Percentiles rank a stretch among this genome's conserved stretches.
These are phyloP conservation scores for Aspergillus terreus DNA, from an alignment of 2,329 filamentous ascomycete genomes.

Conservation along the genomic window DNA sequence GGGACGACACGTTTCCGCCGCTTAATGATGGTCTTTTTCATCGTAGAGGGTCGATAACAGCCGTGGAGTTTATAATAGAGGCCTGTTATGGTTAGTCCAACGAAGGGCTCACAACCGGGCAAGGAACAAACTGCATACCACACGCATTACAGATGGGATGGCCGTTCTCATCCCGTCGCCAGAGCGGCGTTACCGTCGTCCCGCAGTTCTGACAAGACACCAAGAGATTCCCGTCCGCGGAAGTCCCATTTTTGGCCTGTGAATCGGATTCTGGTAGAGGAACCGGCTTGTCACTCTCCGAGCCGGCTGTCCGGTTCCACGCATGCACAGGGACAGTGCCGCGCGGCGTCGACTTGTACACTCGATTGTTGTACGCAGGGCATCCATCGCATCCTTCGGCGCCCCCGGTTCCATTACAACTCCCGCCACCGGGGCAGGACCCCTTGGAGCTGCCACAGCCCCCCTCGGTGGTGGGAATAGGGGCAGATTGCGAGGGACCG, in stretches of 20 bases:
- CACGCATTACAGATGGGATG: conserved; percentile 99
- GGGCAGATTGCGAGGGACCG: conserved; percentile 11
- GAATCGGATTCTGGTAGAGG: conserved; percentile 22
- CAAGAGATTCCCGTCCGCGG: conserved; percentile 50
- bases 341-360: conserved; percentile 74
- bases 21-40: conserved; percentile 99
- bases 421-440: conserved; percentile 92
- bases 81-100: conserved; percentile 51
- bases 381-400: conserved; percentile 94
- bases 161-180: conserved; percentile 88
- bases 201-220: conserved; percentile 96
- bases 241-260: conserved; percentile 16
- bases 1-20: conserved; percentile 91
- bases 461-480: conserved; percentile 29
- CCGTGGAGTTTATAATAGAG: conserved; percentile 96
- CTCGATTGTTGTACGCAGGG: conserved; percentile 93
- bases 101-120: conserved; percentile 6
- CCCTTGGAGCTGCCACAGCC: conserved; percentile 55
- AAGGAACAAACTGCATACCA: conserved; percentile 55
- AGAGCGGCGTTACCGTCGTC: conserved; percentile 93
- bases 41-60: conserved; percentile 87
- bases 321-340: conserved; percentile 28
- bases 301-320: conserved; percentile 30
- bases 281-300: conserved; percentile 18
- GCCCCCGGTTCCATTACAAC: conserved; percentile 93